Base-by-base conservation (phyloP, 371 early-diverging fungal species). In the Actinomortierella ambigua region DNA sequence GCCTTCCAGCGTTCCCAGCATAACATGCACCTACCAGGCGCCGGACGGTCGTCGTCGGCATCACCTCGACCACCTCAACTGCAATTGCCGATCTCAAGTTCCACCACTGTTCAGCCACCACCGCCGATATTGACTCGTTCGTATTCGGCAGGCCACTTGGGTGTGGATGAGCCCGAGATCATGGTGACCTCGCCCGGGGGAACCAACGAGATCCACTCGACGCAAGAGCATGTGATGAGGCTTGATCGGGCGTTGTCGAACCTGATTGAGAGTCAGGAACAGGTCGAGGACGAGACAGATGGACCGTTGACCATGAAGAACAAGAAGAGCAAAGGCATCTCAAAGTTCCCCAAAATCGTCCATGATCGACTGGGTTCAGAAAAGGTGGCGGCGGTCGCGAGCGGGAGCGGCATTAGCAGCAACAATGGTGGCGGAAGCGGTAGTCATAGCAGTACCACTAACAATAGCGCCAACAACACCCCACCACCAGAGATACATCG, bases 231-330 rank as follows among this genome's bases (percentile, higher is more conserved):
- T 54, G 75, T 60, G 48, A 52, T 59, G 40, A 59, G 55, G n/a
- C 39, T 73, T 18, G 59, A 67, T 27, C 64, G 67, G 2, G 75
- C 75, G 2, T 57, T 73, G n/a, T 73, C 75, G 23, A 61, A 57
- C 20, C 39, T 73, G 24, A 41, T 57, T 14, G 61, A 73, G 41
- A 52, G 55, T 18, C 61, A 56, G 15, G 61, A 61, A 15, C 46
- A 47, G 0, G 62, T 42, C 2, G 43, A 23, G 2, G 48, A 50
- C 4, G 41, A 43, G 2, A 34, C 49, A 24, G 59, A 61, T 44
- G 61, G 29, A 0, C 55, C 44, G 22, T 50, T 53, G 7, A 54
- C 24, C 34, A 57, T 58, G 62, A 52, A 20, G 56, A 39, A 22
- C 15, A 51, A 24, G 40, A 71, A 55, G 43, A 39, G 43, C 15